phyloP scores from a whole-genome alignment of 2,329 filamentous ascomycete species.

The Zymoseptoria crescenta region DNA sequence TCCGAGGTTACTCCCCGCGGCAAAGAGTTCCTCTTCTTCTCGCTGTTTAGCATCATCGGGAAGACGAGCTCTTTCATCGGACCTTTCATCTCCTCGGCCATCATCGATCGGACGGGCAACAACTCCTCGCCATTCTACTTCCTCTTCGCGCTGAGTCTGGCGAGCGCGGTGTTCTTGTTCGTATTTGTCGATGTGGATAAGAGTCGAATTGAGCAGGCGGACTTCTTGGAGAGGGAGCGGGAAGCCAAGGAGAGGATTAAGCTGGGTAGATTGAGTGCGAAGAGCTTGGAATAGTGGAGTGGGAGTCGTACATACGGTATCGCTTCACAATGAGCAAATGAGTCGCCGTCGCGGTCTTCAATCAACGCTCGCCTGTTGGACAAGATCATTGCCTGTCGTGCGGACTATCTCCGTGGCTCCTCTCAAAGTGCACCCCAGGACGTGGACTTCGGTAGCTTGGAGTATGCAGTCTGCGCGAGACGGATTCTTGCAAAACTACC shows the following conservation, averaged over 20 bases:
- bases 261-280: slow-evolving; percentile 2
- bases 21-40: slow-evolving; percentile 65
- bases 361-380: too few relatives aligned
- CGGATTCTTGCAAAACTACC: too few relatives aligned
- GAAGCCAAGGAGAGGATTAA: slow-evolving; percentile 18
- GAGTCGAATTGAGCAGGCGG: slow-evolving; percentile 52
- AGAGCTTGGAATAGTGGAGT: not conserved
- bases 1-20: slow-evolving; percentile 60
- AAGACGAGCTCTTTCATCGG: slow-evolving; percentile 63
- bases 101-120: slow-evolving; percentile 53
- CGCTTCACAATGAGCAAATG: not conserved
- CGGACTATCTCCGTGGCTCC: too few relatives aligned
- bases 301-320: not conserved
- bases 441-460: too few relatives aligned
- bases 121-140: slow-evolving; percentile 60
- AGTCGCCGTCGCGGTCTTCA: not conserved
- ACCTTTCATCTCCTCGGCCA: slow-evolving; percentile 59
- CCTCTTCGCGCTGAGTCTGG: slow-evolving; percentile 50
- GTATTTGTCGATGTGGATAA: slow-evolving; percentile 54
- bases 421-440: too few relatives aligned
- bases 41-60: slow-evolving; percentile 59
- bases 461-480: too few relatives aligned
- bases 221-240: slow-evolving; percentile 40
- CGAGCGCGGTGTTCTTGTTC: slow-evolving; percentile 47
- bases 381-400: not conserved